These are phyloP conservation scores for Anthostomella pinea DNA, from an alignment of 2,329 filamentous ascomycete genomes.

Conservation along the genomic window DNA sequence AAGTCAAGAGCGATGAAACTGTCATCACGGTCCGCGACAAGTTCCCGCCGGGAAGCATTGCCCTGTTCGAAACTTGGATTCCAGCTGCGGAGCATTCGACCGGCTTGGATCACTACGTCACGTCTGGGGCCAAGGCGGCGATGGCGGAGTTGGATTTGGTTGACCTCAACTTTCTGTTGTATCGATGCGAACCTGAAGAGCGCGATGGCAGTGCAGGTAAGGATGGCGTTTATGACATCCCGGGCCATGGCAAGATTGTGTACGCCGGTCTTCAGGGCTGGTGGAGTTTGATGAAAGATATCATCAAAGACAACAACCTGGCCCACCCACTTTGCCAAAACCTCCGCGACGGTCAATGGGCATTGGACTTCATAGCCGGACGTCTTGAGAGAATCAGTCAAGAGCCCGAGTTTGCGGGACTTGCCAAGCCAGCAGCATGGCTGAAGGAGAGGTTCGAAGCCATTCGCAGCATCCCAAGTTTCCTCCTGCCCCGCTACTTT, in stretches of 20 bases:
- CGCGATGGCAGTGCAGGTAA: conserved; percentile 72
- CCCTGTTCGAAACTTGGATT: conserved; percentile 94
- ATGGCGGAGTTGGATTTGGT: conserved; percentile 72
- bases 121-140: conserved; percentile 73
- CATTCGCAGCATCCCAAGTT: conserved; percentile 80
- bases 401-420: conserved; percentile 56
- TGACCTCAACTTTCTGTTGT: conserved; percentile 89
- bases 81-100: conserved; percentile 80
- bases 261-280: conserved; percentile 98
- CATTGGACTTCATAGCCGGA: conserved; percentile 80
- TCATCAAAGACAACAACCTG: conserved; percentile 85
- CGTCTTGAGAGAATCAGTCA: conserved; percentile 72
- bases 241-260: conserved; percentile 77
- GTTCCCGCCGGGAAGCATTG: conserved; percentile 92
- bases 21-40: conserved; percentile 75
- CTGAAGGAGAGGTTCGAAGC: conserved; percentile 81
- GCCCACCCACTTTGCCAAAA: conserved; percentile 93
- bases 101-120: conserved; percentile 83
- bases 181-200: conserved; percentile 87
- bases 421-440: conserved; percentile 72
- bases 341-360: conserved; percentile 87
- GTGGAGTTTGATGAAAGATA: conserved; percentile 86
- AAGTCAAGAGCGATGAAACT: conserved; percentile 70
- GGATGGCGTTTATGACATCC: conserved; percentile 88
- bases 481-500: conserved; percentile 90